A percentile compares a stretch with the other conserved stretches of the same genome.
phyloP scores from a whole-genome alignment of 805 yeast genomes.

The Kuraishia borneana region DNA sequence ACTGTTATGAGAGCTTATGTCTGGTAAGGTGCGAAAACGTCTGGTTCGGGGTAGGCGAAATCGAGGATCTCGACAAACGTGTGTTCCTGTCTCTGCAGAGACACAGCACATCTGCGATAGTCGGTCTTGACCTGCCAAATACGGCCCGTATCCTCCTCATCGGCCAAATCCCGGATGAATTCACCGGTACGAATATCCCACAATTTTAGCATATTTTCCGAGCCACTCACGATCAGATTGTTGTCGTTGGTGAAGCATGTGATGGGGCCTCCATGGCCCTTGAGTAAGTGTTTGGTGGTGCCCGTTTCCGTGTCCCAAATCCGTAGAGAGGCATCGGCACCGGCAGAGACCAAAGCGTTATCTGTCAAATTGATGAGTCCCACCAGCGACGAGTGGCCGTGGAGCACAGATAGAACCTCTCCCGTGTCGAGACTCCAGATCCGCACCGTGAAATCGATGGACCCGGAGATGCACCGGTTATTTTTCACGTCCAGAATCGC shows the following conservation, averaged over 20 bases:
- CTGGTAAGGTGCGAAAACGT: neutral
- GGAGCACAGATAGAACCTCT: slow-evolving; percentile 52
- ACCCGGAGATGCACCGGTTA: slow-evolving; percentile 79
- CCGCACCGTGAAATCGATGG: slow-evolving; percentile 79
- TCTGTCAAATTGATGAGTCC: slow-evolving; percentile 75
- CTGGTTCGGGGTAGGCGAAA: slow-evolving; percentile 31
- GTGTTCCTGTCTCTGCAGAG: slow-evolving; percentile 60
- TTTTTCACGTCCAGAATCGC: slow-evolving; percentile 71
- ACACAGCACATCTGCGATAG: slow-evolving; percentile 77
- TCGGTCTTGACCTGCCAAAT: slow-evolving; percentile 95
- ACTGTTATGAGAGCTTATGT: too few species aligned
- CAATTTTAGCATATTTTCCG: slow-evolving; percentile 75
- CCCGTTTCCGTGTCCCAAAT: slow-evolving; percentile 88
- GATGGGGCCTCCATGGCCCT: slow-evolving; percentile 79
- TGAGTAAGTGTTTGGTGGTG: slow-evolving; percentile 50
- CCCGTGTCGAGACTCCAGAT: slow-evolving; percentile 87
- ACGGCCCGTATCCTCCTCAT: slow-evolving; percentile 59
- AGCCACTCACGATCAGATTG: slow-evolving; percentile 76
- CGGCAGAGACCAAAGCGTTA: slow-evolving; percentile 79
- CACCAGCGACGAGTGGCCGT: slow-evolving; percentile 84
- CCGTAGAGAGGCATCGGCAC: slow-evolving; percentile 86
- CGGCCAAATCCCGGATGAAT: slow-evolving; percentile 60
- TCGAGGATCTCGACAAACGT: slow-evolving; percentile 71
- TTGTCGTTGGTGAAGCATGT: slow-evolving; percentile 91
- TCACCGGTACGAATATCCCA: slow-evolving; percentile 80